phyloP scores from a whole-genome alignment of 345 rosid species.

The Clarkia xantiana region DNA sequence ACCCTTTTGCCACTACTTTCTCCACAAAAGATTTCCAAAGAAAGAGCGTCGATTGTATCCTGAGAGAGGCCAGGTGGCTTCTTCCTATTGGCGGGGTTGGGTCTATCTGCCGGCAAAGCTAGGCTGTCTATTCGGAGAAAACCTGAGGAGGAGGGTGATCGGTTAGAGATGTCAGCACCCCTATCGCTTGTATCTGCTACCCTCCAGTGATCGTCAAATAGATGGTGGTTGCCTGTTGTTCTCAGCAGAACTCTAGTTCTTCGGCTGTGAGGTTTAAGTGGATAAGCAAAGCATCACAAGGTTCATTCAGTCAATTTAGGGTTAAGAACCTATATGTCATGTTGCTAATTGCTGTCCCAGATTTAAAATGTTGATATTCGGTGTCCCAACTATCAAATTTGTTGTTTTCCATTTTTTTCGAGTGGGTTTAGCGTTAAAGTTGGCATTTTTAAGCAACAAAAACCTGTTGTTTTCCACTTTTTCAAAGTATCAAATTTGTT shows the following conservation, averaged over 20 bases:
- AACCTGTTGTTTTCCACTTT: no score
- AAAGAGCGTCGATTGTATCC: slow-evolving; percentile 35
- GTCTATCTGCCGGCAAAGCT: slow-evolving; percentile 20
- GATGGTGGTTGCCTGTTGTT: slow-evolving; percentile 9
- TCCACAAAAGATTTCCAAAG: slow-evolving; percentile 27
- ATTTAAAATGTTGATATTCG: no score
- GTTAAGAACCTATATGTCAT: no score
- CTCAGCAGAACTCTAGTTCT: slow-evolving; percentile 18
- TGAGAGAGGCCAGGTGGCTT: slow-evolving; percentile 71
- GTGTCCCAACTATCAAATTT: no score
- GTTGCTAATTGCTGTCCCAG: no score
- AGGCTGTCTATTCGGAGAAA: slow-evolving; percentile 12
- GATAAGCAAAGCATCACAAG: neutral
- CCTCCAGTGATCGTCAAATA: slow-evolving; percentile 25
- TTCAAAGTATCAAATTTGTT: no score
- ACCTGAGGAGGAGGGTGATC: slow-evolving; percentile 9
- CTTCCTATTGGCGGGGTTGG: slow-evolving; percentile 18
- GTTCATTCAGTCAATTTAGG: neutral
- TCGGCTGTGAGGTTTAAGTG: slow-evolving; percentile 19
- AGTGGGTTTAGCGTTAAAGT: no score
- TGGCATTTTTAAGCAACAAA: no score
- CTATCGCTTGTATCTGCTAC: slow-evolving; percentile 28
- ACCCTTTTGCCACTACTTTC: slow-evolving; percentile 14
- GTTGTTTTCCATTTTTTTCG: no score
- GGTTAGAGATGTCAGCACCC: slow-evolving; percentile 19